Base-by-base conservation (phyloP, 2,329 filamentous ascomycete species). In the Dactylonectria estremocensis region DNA sequence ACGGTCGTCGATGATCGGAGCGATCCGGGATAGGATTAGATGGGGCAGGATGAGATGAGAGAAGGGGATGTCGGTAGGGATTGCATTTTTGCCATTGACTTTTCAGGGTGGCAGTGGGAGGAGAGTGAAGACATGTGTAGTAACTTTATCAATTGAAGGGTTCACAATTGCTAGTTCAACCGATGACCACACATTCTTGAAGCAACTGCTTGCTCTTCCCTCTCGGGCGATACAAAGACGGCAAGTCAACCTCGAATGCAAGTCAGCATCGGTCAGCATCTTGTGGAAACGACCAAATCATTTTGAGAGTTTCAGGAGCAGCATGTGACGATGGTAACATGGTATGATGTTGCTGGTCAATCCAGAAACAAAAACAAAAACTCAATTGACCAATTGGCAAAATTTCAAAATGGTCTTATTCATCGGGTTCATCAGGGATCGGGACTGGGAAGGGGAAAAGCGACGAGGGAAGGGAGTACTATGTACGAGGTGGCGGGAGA, bases 361-460 rank as follows among this genome's bases (percentile, higher is more conserved):
- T 20, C n/a, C 20, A 64, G 14, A n/a, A 61, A 61, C 28, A 61
- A 18, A 48, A 20, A n/a, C 5, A 20, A 46, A 46, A 43, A 35
- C 56, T 48, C 45, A 58, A 75, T 75, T 74, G 67, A 66, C 73
- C 74, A 76, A 76, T 74, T 58, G 46, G 52, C 57, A 64, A 48
- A 5, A 55, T 65, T 64, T 56, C 50, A 67, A 64, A 28, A 58
- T 72, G 70, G 66, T 35, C 74, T 76, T 76, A 76, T 76, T 75
- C 74, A 76, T 76, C 71, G 52, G 72, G 58, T 69, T 70, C 61
- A 65, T 69, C 68, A 68, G 67, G 65, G 69, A 70, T 70, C 66
- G 70, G 68, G 69, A 67, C 68, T 69, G 72, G 73, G 37, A 75
- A 64, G 69, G 70, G 69, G 55, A 74, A 57, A 45, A 46, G 54